Base-by-base conservation (phyloP, 768 basidiomycete genomes). In the Lyophyllum shimeji region DNA sequence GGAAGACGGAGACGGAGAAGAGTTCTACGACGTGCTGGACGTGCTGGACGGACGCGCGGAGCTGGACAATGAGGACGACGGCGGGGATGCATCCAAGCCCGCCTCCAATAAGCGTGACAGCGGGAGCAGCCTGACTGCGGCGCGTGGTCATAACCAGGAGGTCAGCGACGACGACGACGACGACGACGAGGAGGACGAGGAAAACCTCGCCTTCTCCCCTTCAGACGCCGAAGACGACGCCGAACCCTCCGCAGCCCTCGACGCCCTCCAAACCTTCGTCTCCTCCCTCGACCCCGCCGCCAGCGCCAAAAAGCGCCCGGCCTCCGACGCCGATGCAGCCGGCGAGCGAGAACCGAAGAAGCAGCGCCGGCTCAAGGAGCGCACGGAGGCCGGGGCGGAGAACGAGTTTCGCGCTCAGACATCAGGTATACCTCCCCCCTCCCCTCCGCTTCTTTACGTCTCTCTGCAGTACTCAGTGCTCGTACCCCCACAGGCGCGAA, bases 351-450 rank as follows among this genome's bases (percentile, higher is more conserved):
- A 68, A 66, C 13, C 70, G 15, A 72, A 76, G 50, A 89, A 87
- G 66, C 64, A 65, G 52, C 77, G 87, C 43, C 83, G 90, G 33
- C 69, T 76, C 9, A 73, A 80, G 53, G 93, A 94, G 64, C 81
- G 82, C 49, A 93, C 87, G 2, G 88, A 91, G 63, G 83, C 86
- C 25, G 93, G 90, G 6, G 80, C 79, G 27, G 94, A 95, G 67
- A 86, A 85, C 63, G 93, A 94, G 64, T 95, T 94, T 65, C 83
- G 82, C 11, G 81, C 82, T 42, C 76, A 76, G 63, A 65, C 73
- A 13, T 65, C 75, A 49, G 81, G 85, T 85, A 65, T 50, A 63
- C n/a, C n/a, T n/a, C 29, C 29, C 5, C 1, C 1, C 13, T 25
- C 27, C 1, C 17, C 11, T 46, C n/a, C 29, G 5, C 29, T 29